Percentiles rank a stretch among this genome's conserved stretches.
These are phyloP conservation scores for Aechmea fasciata DNA, from an alignment of 176 grass and related monocot genomes.

Conservation along the genomic window DNA sequence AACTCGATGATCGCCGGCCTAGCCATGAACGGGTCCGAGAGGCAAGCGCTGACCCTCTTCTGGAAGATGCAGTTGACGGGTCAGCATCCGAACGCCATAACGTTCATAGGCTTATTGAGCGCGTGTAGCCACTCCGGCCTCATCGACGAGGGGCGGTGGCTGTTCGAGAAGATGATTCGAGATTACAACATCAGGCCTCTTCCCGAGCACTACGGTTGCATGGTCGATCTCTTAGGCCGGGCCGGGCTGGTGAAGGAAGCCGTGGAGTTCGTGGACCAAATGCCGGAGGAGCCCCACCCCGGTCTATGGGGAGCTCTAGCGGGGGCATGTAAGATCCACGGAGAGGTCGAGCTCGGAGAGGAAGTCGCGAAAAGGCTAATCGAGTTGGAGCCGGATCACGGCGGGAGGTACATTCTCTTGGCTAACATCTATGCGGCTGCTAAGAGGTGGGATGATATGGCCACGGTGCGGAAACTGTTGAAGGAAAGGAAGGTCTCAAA, in stretches of 20 bases:
- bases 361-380: conserved; percentile 53
- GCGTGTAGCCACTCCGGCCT: conserved; percentile 64
- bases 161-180: conserved; percentile 44
- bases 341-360: conserved; percentile 51
- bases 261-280: conserved; percentile 40
- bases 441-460: conserved; percentile 51
- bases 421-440: conserved; percentile 49
- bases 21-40: conserved; percentile 47
- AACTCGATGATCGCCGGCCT: conserved; percentile 58
- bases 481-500: conserved; percentile 42
- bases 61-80: conserved; percentile 63
- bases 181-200: conserved; percentile 29
- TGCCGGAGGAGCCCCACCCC: conserved; percentile 50
- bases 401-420: conserved; percentile 52
- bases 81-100: conserved; percentile 40
- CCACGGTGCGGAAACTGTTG: conserved; percentile 37
- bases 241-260: conserved; percentile 50
- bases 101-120: conserved; percentile 48
- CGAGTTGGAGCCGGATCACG: conserved; percentile 46
- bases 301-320: conserved; percentile 65
- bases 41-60: conserved; percentile 39
- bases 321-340: conserved; percentile 57
- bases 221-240: conserved; percentile 55
- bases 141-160: conserved; percentile 33
- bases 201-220: conserved; percentile 51